phyloP scores from a whole-genome alignment of 805 yeast species.

The Lachancea meyersii region DNA sequence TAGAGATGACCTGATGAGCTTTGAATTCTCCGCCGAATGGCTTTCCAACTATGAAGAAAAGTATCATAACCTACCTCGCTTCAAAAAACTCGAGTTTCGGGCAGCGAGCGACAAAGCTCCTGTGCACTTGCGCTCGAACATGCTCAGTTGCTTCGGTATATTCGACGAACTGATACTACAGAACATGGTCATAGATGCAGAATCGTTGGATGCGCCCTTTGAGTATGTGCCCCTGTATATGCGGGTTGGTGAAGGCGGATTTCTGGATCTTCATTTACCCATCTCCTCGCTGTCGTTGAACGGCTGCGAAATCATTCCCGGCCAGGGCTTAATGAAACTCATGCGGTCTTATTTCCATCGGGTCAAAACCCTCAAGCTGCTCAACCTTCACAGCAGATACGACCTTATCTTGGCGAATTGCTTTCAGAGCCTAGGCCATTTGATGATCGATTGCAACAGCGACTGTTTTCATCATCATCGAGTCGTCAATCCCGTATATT shows the following conservation, averaged over 20 bases:
- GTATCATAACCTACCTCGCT: slow-evolving; percentile 25
- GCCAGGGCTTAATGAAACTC: slow-evolving; percentile 33
- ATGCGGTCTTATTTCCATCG: slow-evolving; percentile 38
- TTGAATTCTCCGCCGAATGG: slow-evolving; percentile 26
- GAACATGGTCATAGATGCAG: slow-evolving; percentile 45
- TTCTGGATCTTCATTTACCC: slow-evolving; percentile 33
- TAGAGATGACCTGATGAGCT: slow-evolving; percentile 28
- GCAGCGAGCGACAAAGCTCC: slow-evolving; percentile 16
- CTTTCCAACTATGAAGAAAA: slow-evolving; percentile 24
- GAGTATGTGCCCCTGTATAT: slow-evolving; percentile 30
- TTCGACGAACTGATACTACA: slow-evolving; percentile 40
- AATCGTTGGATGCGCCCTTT: slow-evolving; percentile 32
- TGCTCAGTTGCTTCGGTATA: slow-evolving; percentile 41
- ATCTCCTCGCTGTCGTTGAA: slow-evolving; percentile 29
- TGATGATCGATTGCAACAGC: slow-evolving; percentile 46
- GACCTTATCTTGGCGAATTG: slow-evolving; percentile 47
- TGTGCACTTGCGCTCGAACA: slow-evolving; percentile 34
- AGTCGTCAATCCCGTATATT: slow-evolving; percentile 23
- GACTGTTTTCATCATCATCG: slow-evolving; percentile 33
- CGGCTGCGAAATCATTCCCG: slow-evolving; percentile 33
- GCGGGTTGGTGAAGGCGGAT: slow-evolving; percentile 16
- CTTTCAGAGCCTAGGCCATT: slow-evolving; percentile 35
- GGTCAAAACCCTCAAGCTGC: slow-evolving; percentile 36
- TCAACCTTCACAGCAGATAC: slow-evolving; percentile 36
- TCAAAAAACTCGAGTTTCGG: slow-evolving; percentile 24